Base-by-base conservation (phyloP, 1,139 yeast genomes). In the Yamadazyma jaroonii region DNA sequence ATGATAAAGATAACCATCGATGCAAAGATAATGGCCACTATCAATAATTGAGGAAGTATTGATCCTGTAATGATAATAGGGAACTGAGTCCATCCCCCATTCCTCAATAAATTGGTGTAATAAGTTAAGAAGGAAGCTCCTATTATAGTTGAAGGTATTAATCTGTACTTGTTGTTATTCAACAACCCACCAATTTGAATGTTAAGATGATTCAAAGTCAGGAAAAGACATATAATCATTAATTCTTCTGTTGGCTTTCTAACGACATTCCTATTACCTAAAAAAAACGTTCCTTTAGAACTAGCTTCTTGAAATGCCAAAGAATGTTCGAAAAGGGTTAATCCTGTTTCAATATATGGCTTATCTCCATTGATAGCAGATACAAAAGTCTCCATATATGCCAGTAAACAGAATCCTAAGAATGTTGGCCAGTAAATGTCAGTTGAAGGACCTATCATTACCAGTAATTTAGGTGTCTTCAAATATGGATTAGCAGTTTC, bases 281-380 rank as follows among this genome's bases (percentile, higher is more conserved):
- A 51, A 38, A 64, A 56, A 23, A 61, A 47, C 0, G 60, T 59
- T 1, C 59, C 60, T 15, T 69, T 59, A n/a, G 74, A 64, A 48
- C 79, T 79, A 23, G 74, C 79, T 49, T 83, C 90, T 52, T 84
- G 89, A 52, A 82, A 83, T 9, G 87, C 85, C 22, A 83, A 58
- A 1, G 89, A 81, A 51, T 79, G 83, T 52, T 84, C 94, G 56
- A 84, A 83, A 24, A 84, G 60, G 0, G 92, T 81, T 47, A 84
- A 64, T 0, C 89, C 89, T 8, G 84, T 73, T 46, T 83, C 92
- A 8, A 78, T 73, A 39, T 72, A 70, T 2, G 88, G 85, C 32
- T 71, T 68, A 25, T 61, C 60, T 6, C 86, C 87, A 39, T 74
- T 72, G 3, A 81, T 68, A 13, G 78, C 79, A 6, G 85, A 71